Percentiles rank a stretch among this genome's conserved stretches.
These are phyloP conservation scores for Xylaria polymorpha DNA, from an alignment of 2,329 filamentous ascomycete species.

Conservation along the genomic window DNA sequence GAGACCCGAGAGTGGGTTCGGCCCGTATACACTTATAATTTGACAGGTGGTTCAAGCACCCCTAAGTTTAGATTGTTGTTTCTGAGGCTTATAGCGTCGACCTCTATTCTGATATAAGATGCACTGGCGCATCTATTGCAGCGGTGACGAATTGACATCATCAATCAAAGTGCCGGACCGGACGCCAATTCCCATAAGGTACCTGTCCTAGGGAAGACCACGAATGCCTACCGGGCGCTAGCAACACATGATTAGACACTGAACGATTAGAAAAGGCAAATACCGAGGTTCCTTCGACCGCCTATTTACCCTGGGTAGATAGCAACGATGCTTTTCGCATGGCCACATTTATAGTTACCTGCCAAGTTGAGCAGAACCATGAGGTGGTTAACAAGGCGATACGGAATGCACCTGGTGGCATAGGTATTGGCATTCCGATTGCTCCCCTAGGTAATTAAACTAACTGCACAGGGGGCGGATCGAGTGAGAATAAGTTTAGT, in stretches of 20 bases:
- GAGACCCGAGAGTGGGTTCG: conserved; percentile 1
- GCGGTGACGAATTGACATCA: neutral
- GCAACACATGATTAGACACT: neutral
- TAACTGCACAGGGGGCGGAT: neutral
- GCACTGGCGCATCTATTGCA: neutral
- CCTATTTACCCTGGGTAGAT: too few species aligned
- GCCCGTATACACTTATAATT: neutral
- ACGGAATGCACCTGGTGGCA: neutral
- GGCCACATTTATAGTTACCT: neutral
- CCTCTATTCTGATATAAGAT: neutral
- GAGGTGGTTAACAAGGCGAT: neutral
- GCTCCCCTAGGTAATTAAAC: neutral
- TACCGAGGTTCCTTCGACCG: neutral
- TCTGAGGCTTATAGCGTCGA: neutral
- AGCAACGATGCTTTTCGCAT: neutral
- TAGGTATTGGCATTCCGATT: neutral
- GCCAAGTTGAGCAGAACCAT: neutral
- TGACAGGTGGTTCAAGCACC: neutral
- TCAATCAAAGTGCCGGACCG: neutral
- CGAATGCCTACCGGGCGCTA: neutral
- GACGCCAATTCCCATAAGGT: neutral
- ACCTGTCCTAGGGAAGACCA: neutral
- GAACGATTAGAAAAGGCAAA: neutral
- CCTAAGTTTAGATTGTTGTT: neutral
- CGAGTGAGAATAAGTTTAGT: neutral